phyloP scores from a whole-genome alignment of 805 yeast species.

The Candida pseudofarinosa region DNA sequence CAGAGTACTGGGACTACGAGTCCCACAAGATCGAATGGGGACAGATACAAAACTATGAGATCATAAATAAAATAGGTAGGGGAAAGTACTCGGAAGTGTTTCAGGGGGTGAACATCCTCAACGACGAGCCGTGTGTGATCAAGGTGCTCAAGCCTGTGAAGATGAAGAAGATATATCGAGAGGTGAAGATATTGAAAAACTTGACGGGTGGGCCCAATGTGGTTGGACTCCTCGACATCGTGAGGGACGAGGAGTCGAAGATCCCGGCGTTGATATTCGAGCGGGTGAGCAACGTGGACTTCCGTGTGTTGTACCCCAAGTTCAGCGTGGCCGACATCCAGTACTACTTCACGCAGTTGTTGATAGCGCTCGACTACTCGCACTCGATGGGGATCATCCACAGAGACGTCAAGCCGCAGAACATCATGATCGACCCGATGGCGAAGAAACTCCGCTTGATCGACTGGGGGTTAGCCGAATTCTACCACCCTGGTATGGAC shows the following conservation, averaged over 20 bases:
- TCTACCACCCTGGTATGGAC: constrained; percentile 83
- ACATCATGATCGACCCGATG: constrained; percentile 88
- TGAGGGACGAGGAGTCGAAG: constrained; percentile 71
- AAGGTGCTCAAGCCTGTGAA: constrained; percentile 92
- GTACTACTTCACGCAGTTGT: constrained; percentile 74
- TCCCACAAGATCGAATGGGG: constrained; percentile 46
- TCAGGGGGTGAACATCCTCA: constrained; percentile 69
- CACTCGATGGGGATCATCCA: constrained; percentile 97
- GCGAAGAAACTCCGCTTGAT: constrained; percentile 69
- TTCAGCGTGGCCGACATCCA: constrained; percentile 73
- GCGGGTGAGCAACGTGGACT: constrained; percentile 77
- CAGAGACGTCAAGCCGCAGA: constrained; percentile 93
- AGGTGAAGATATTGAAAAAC: constrained; percentile 82
- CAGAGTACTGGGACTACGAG: constrained; percentile 85
- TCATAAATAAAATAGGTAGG: constrained; percentile 79
- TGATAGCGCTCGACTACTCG: constrained; percentile 81
- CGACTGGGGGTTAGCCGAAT: constrained; percentile 96
- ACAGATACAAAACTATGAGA: constrained; percentile 56
- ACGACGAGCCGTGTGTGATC: constrained; percentile 66
- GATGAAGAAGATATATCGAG: constrained; percentile 85
- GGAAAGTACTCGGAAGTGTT: constrained; percentile 97
- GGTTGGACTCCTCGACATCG: constrained; percentile 72
- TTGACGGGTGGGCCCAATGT: constrained; percentile 82
- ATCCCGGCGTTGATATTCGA: constrained; percentile 89
- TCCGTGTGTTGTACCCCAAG: constrained; percentile 74